A percentile compares a stretch with the other conserved stretches of the same genome.
phyloP scores from a whole-genome alignment of 176 grass and related monocot species.

The Zoysia japonica region DNA sequence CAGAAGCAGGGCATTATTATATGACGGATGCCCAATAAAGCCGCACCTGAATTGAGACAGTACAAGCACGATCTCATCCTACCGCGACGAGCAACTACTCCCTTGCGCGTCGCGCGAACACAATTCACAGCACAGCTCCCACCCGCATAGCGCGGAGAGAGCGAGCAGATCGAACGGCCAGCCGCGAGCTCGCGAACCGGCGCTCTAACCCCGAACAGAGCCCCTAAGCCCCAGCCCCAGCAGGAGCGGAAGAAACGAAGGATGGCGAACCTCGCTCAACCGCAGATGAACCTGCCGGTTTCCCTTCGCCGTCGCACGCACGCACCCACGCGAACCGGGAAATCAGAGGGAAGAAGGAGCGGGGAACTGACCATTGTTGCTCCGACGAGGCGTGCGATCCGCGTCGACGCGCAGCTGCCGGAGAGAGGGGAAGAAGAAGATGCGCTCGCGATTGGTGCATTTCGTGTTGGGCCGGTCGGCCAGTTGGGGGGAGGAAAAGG shows the following conservation, averaged over 20 bases:
- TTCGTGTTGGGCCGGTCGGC: constrained; percentile 21
- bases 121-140: neutral
- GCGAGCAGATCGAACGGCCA: neutral
- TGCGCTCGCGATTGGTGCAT: neutral
- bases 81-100: neutral
- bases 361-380: constrained; percentile 38
- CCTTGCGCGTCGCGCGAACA: neutral
- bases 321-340: neutral
- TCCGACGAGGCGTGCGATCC: neutral
- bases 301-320: neutral
- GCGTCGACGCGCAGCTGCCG: constrained; percentile 26
- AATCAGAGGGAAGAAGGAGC: too few relatives aligned
- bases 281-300: too few relatives aligned
- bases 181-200: neutral
- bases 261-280: neutral
- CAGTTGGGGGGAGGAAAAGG: neutral
- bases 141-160: neutral
- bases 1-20: neutral
- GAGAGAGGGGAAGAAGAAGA: neutral
- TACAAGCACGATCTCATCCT: neutral
- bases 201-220: neutral
- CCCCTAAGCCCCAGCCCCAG: neutral
- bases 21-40: neutral
- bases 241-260: neutral
- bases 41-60: neutral